Evolutionary conservation across 2,329 filamentous ascomycete genomes (phyloP), one percentile per base, ranked within the genome.

Genomic region (Berkeleyomyces rouxiae): DNA sequence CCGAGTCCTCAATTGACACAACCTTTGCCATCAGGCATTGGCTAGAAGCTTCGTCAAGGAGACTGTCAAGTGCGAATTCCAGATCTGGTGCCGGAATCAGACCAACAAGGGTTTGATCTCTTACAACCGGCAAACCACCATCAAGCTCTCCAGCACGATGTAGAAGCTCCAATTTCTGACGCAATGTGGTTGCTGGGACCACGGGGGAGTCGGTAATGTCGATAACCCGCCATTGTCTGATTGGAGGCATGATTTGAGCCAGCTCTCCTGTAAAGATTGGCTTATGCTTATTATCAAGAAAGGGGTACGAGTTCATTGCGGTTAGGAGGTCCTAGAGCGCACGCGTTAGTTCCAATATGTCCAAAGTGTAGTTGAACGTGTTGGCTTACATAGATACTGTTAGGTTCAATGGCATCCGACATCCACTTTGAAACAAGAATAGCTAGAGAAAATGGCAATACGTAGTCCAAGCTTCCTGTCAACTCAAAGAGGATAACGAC

Each of bases 381-480:
- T 9, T 36, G 40, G 75, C 82, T 74, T 74, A 86, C 84, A 71
- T 96, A 97, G 66, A 99, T 96, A 72, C 90, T 96, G 61, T 90
- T 80, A 13, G 92, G 93, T 72, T 99, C 93, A 60, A 99, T 82
- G 3, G 90, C 91, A 73, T 97, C 93, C 0, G 93, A 91, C 0
- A 90, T 96, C 93, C 93, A 99, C 75, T 99, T 99, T n/a, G 92
- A 85, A 37, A 95, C 90, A 3, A 97, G 78, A 42, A 99, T 90
- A 0, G 89, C 87, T 7, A 99, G 76, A 0, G 91, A 96, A 72
- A 97, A 97, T 0, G 93, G 93, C 9, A 99, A 77, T 3, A 99
- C 93, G 69, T 97, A 95, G 71, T 97, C 89, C 58, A 97, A 78
- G 71, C 90, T 96, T 62, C 93, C 93, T 0, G 93, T 99, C 43